Conservation (phyloP, 805 yeast species). For the Spathaspora boniae region DNA sequence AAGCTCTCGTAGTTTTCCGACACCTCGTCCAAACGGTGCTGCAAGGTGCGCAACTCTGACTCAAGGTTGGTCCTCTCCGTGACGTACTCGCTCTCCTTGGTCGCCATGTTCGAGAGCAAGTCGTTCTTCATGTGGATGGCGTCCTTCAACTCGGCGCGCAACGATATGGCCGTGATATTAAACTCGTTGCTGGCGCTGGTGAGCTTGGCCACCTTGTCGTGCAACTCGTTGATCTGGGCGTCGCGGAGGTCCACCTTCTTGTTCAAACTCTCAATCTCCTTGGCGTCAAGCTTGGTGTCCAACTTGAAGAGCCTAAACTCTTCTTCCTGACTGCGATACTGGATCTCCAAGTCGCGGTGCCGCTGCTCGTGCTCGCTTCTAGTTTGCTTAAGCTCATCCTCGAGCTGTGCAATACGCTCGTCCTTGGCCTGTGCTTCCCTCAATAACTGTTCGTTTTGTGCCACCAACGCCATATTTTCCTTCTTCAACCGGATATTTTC, state of each 20-base stretch:
- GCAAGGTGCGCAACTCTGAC: conserved; percentile 46
- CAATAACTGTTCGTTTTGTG: conserved; percentile 9
- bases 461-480: conserved; percentile 21
- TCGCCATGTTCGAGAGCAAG: conserved; percentile 62
- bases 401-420: conserved; percentile 1
- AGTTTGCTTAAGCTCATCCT: conserved; percentile 9
- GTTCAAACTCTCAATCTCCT: conserved; percentile 12
- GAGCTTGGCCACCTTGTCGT: conserved; percentile 10
- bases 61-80: conserved; percentile 50
- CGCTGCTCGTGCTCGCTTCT: conserved; percentile 9
- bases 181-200: conserved; percentile 11
- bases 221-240: conserved; percentile 13
- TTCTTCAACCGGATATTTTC: conserved; percentile 37
- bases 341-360: conserved; percentile 4
- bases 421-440: conserved; percentile 8
- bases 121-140: conserved; percentile 50
- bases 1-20: conserved; percentile 40
- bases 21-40: conserved; percentile 44
- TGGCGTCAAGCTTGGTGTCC: conserved; percentile 10
- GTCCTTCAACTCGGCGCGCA: conserved; percentile 20
- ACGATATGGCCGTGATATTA: conserved; percentile 11
- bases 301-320: conserved; percentile 3
- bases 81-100: conserved; percentile 57
- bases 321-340: conserved; percentile 6
- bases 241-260: conserved; percentile 13